Evolutionary conservation across 176 grass and related monocot species (phyloP).

Genomic region (Musa troglodytarum): DNA sequence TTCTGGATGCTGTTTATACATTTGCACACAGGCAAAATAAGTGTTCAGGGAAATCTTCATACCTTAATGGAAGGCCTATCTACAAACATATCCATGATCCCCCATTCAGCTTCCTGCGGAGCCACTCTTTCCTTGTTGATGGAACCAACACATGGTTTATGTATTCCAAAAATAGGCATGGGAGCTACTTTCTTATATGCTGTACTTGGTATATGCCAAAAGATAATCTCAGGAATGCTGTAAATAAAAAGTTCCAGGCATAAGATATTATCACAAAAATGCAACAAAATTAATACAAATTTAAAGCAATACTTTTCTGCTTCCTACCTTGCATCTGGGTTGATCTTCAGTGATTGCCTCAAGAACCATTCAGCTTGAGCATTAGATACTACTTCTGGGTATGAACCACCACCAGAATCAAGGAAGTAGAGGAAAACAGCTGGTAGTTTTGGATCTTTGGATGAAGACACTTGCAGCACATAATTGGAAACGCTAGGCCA

Average conservation of each 20-base stretch:
- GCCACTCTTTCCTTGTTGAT: constrained; percentile 74
- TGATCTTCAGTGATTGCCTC: constrained; percentile 31
- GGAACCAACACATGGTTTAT: constrained; percentile 55
- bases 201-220: constrained; percentile 87
- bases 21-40: background rate
- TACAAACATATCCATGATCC: constrained; percentile 59
- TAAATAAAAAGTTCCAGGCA: background rate
- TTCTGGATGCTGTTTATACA: background rate
- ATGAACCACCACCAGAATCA: constrained; percentile 83
- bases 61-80: constrained; percentile 66
- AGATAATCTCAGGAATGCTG: constrained; percentile 67
- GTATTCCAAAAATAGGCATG: constrained; percentile 26
- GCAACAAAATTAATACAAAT: background rate
- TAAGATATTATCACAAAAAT: background rate
- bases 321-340: constrained; percentile 51
- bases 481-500: constrained; percentile 91
- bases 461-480: constrained; percentile 49
- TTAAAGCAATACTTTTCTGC: background rate
- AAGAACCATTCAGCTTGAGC: constrained; percentile 58
- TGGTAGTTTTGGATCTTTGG: constrained; percentile 8
- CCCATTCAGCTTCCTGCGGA: constrained; percentile 65
- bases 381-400: constrained; percentile 55
- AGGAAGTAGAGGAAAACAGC: constrained; percentile 69
- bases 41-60: background rate
- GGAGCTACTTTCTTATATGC: constrained; percentile 59